Percentiles rank a stretch among this genome's conserved stretches.
These are phyloP conservation scores for Mortierella sp. DNA, from an alignment of 371 early-diverging fungal genomes.

Conservation along the genomic window DNA sequence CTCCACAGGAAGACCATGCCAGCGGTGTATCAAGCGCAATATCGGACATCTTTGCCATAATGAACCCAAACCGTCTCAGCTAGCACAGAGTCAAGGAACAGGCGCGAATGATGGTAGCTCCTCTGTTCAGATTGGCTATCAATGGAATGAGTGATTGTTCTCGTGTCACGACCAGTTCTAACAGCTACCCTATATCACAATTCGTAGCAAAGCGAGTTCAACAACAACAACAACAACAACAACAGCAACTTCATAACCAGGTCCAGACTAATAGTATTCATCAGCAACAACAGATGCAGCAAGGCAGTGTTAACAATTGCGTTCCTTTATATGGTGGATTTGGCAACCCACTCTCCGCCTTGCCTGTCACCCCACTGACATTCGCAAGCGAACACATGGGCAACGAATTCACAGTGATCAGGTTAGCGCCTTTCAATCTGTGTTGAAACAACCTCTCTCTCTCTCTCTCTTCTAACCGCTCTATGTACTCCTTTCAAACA, in stretches of 20 bases:
- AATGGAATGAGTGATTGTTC: background rate
- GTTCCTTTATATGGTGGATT: constrained; percentile 33
- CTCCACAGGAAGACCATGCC: constrained; percentile 83
- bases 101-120: background rate
- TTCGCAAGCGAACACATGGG: constrained; percentile 85
- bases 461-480: no score
- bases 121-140: background rate
- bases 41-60: constrained; percentile 94
- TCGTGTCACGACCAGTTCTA: no score
- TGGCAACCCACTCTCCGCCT: constrained; percentile 27
- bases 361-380: constrained; percentile 64
- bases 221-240: constrained; percentile 40
- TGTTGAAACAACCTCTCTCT: background rate
- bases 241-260: constrained; percentile 12
- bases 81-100: constrained; percentile 1
- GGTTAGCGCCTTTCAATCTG: constrained; percentile 35
- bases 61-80: constrained; percentile 66
- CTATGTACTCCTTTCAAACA: no score
- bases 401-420: constrained; percentile 83
- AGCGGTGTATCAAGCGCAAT: constrained; percentile 92
- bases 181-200: no score
- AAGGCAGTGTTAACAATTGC: background rate
- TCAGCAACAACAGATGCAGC: constrained; percentile 12
- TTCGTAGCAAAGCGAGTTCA: constrained; percentile 3
- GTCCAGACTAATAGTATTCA: constrained; percentile 6